A percentile compares a stretch with the other conserved stretches of the same genome.
phyloP scores from a whole-genome alignment of 768 basidiomycete genomes.

The Pulveroboletus sp. region DNA sequence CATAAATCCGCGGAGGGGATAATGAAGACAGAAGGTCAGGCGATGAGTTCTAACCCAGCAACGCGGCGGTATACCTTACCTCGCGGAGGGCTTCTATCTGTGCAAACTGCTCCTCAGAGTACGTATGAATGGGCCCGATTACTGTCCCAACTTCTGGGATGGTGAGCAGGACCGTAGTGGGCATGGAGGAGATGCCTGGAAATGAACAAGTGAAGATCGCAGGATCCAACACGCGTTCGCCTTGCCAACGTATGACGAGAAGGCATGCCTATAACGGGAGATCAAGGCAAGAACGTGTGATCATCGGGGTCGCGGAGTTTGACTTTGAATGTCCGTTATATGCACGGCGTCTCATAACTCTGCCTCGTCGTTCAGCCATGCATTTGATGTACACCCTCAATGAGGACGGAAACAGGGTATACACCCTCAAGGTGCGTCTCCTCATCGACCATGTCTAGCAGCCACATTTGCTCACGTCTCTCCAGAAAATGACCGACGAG shows the following conservation, averaged over 20 bases:
- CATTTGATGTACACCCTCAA: conserved; percentile 96
- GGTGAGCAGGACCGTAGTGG: conserved; percentile 49
- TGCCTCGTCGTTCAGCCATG: conserved; percentile 49
- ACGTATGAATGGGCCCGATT: conserved; percentile 52
- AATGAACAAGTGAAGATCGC: not conserved
- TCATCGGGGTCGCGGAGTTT: conserved; percentile 16
- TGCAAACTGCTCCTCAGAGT: conserved; percentile 58
- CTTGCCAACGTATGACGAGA: not conserved
- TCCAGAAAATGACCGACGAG: conserved; percentile 76
- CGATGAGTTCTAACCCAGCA: not conserved
- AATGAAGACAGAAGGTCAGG: not conserved
- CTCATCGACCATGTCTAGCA: not conserved
- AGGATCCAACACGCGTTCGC: not conserved
- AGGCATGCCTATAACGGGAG: not conserved
- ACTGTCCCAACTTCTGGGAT: conserved; percentile 50
- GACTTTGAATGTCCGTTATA: not conserved
- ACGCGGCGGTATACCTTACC: conserved; percentile 36
- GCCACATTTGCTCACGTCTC: conserved; percentile 3
- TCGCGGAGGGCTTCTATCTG: conserved; percentile 59
- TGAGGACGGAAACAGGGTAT: conserved; percentile 71
- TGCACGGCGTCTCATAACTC: not conserved
- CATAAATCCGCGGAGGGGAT: not conserved
- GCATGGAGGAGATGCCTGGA: conserved; percentile 27
- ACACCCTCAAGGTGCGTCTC: conserved; percentile 83
- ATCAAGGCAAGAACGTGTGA: no score